phyloP scores from a whole-genome alignment of 768 basidiomycete genomes.

The Coprinopsis cinerea region DNA sequence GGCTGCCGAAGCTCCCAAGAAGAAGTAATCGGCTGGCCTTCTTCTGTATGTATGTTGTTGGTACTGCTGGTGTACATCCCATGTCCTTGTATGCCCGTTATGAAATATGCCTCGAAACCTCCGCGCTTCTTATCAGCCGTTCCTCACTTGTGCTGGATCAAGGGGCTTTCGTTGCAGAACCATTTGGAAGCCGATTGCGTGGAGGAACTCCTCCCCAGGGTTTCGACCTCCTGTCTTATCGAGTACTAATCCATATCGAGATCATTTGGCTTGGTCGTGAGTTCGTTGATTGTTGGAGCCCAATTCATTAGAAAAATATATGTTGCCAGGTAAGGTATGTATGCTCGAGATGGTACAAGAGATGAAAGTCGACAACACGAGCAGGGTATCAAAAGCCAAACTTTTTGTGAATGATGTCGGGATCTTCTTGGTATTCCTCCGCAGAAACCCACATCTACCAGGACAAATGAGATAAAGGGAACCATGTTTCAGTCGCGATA shows the following conservation, averaged over 20 bases:
- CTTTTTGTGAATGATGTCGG: slow-evolving; percentile 97
- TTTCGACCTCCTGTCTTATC: too few species aligned
- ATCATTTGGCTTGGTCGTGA: too few species aligned
- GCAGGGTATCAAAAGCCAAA: slow-evolving; percentile 59
- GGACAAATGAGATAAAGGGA: slow-evolving; percentile 8
- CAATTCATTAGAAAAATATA: slow-evolving; percentile 2
- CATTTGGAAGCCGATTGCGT: too few species aligned
- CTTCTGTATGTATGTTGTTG: slow-evolving; percentile 7
- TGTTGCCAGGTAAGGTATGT: slow-evolving; percentile 10
- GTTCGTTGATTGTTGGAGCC: too few species aligned
- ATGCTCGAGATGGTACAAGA: slow-evolving; percentile 9
- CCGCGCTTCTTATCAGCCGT: too few species aligned
- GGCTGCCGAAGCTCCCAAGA: slow-evolving; percentile 88
- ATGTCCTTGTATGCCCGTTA: slow-evolving; percentile 11
- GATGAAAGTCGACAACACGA: slow-evolving; percentile 3
- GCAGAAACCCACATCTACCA: slow-evolving; percentile 98
- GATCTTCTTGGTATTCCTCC: slow-evolving; percentile 99
- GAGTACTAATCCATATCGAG: too few species aligned
- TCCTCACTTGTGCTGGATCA: too few species aligned
- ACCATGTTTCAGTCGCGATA: slow-evolving; percentile 10
- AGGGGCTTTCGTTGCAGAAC: too few species aligned
- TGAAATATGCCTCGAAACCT: slow-evolving; percentile 10
- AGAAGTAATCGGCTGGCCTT: slow-evolving; percentile 56
- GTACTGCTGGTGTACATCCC: slow-evolving; percentile 12
- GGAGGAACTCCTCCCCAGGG: too few species aligned